These are phyloP conservation scores for Leccinum huronense DNA, from an alignment of 1,284 basidiomycete genomes.

Conservation along the genomic window DNA sequence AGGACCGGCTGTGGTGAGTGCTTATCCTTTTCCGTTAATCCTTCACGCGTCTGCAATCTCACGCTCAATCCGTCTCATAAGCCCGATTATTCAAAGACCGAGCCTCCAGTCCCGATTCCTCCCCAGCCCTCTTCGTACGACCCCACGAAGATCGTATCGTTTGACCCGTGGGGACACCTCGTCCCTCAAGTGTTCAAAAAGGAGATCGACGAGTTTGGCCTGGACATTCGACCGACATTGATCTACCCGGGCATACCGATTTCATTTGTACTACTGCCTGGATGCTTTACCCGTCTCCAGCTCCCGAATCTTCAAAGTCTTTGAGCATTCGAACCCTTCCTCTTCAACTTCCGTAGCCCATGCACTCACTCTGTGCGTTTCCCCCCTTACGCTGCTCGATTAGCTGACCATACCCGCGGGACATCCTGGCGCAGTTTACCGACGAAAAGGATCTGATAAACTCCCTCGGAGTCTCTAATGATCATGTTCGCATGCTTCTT, in stretches of 20 bases:
- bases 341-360: background rate
- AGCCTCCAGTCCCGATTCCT: constrained; percentile 84
- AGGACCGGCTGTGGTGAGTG: no score
- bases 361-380: background rate
- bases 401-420: constrained; percentile 32
- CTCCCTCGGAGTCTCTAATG: constrained; percentile 49
- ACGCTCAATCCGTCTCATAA: constrained; percentile 80
- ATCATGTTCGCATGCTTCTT: constrained; percentile 53
- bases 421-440: constrained; percentile 51
- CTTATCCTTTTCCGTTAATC: no score
- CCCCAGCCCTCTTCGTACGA: constrained; percentile 83
- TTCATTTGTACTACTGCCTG: background rate
- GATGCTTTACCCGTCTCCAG: background rate
- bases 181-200: constrained; percentile 75
- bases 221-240: constrained; percentile 75
- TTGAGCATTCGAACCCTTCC: background rate
- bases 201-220: constrained; percentile 61
- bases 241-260: background rate
- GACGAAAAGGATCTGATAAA: constrained; percentile 53
- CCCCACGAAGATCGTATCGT: constrained; percentile 82
- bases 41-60: no score
- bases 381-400: background rate
- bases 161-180: constrained; percentile 95
- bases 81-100: constrained; percentile 85
- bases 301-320: background rate